Evolutionary conservation across 176 grass and related monocot species (phyloP).

Genomic region (Musa beccarii): DNA sequence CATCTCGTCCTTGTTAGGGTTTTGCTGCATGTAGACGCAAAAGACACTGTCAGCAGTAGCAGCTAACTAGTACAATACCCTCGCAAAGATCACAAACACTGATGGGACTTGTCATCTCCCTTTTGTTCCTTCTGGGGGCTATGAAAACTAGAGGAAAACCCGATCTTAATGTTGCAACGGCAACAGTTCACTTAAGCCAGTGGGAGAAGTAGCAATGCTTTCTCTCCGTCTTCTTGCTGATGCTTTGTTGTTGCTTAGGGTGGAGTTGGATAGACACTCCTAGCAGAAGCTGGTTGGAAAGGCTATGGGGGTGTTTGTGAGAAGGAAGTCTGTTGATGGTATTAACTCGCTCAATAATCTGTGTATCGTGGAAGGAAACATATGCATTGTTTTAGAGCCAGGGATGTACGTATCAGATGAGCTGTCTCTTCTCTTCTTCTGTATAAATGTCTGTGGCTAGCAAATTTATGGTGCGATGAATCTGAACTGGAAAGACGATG

Average conservation of each 20-base stretch:
- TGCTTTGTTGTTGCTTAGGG: conserved; percentile 7
- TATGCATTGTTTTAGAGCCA: neutral
- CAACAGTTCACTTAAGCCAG: neutral
- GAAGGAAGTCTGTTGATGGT: neutral
- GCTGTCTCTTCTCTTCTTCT: neutral
- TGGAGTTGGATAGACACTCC: neutral
- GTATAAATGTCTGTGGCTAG: neutral
- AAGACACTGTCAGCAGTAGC: too few relatives aligned
- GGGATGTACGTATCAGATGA: too few relatives aligned
- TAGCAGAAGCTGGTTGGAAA: too few relatives aligned
- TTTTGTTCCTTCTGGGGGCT: conserved; percentile 16
- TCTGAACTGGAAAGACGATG: too few relatives aligned
- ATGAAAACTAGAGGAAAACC: neutral
- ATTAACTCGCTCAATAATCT: conserved; percentile 23
- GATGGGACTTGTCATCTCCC: neutral
- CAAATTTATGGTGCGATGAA: conserved; percentile 3
- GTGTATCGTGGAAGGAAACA: neutral
- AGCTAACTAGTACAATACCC: neutral
- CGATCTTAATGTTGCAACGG: too few relatives aligned
- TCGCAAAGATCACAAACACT: neutral
- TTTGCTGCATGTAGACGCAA: too few relatives aligned
- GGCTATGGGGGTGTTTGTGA: too few relatives aligned
- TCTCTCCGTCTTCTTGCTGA: conserved; percentile 3
- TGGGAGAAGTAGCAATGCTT: conserved; percentile 14
- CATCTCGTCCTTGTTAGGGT: too few relatives aligned